phyloP scores from a whole-genome alignment of 179 eudicot genomes.

The Silene vulgaris region DNA sequence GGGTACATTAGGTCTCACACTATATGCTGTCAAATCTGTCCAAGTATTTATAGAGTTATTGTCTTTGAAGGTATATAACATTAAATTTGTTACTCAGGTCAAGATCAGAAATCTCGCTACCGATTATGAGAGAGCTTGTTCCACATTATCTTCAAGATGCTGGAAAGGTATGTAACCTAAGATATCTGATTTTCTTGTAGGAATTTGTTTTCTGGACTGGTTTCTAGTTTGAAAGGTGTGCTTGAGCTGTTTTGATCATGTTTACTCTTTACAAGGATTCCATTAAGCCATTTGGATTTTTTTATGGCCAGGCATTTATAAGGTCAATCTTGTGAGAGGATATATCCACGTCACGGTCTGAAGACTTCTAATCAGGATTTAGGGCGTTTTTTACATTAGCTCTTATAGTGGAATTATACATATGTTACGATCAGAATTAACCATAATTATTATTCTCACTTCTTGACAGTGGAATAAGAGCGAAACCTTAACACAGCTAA shows the following conservation, averaged over 20 bases:
- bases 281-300: not conserved
- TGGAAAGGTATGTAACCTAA: conserved; percentile 55
- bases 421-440: not conserved
- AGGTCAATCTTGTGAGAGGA: not conserved
- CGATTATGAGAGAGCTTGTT: conserved; percentile 85
- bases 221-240: not conserved
- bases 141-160: conserved; percentile 98
- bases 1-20: not conserved
- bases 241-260: not conserved
- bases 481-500: not conserved
- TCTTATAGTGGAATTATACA: not conserved
- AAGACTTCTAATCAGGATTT: not conserved
- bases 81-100: conserved; percentile 48
- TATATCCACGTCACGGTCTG: not conserved
- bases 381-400: not conserved
- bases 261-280: not conserved
- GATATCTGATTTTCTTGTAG: not conserved
- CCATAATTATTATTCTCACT: not conserved
- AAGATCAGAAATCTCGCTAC: conserved; percentile 80
- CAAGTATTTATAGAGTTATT: not conserved
- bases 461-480: not conserved
- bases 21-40: not conserved
- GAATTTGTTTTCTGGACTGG: not conserved
- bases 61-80: not conserved
- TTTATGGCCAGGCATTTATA: not conserved